Evolutionary conservation across 2,329 filamentous ascomycete genomes (phyloP).

Genomic region (Xylariaceae sp.): DNA sequence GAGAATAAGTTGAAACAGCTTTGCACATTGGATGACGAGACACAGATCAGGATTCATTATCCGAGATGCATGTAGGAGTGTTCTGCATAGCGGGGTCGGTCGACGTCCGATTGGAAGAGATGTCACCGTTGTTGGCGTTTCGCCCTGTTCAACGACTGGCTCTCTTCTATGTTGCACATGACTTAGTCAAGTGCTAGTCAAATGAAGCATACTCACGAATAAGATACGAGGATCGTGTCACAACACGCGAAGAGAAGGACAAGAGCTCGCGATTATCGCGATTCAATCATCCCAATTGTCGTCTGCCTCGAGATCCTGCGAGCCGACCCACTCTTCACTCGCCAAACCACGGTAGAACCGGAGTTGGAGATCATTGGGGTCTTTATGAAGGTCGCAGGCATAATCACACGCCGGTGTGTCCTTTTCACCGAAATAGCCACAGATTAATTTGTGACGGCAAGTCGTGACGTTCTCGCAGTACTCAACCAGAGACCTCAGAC

Average conservation of each 20-base stretch:
- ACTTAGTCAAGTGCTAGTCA: slow-evolving; percentile 1
- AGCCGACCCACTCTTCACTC: slow-evolving; percentile 60
- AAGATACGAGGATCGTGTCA: slow-evolving; percentile 6
- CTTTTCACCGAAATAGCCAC: slow-evolving; percentile 71
- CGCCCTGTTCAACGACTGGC: slow-evolving; percentile 12
- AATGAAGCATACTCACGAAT: slow-evolving; percentile 12
- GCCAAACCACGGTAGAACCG: slow-evolving; percentile 54
- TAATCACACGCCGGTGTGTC: slow-evolving; percentile 60
- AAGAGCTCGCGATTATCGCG: no score
- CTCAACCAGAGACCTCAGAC: slow-evolving; percentile 63
- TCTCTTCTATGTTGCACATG: slow-evolving; percentile 16
- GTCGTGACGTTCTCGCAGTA: slow-evolving; percentile 75
- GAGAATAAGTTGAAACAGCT: slow-evolving; percentile 15
- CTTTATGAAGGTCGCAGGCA: slow-evolving; percentile 77
- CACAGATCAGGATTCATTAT: slow-evolving; percentile 1
- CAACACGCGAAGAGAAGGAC: no score
- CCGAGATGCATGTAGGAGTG: slow-evolving; percentile 17
- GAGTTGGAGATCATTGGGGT: slow-evolving; percentile 52
- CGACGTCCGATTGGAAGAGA: slow-evolving; percentile 24
- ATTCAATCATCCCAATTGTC: slow-evolving; percentile 40
- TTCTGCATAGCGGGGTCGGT: slow-evolving; percentile 27
- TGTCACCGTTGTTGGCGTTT: slow-evolving; percentile 20
- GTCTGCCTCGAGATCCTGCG: slow-evolving; percentile 56
- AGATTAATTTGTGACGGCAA: slow-evolving; percentile 75
- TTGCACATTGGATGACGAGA: slow-evolving; percentile 15